These are phyloP conservation scores for Sequoia sempervirens DNA, from an alignment of 75 land plant genomes.

Conservation along the genomic window DNA sequence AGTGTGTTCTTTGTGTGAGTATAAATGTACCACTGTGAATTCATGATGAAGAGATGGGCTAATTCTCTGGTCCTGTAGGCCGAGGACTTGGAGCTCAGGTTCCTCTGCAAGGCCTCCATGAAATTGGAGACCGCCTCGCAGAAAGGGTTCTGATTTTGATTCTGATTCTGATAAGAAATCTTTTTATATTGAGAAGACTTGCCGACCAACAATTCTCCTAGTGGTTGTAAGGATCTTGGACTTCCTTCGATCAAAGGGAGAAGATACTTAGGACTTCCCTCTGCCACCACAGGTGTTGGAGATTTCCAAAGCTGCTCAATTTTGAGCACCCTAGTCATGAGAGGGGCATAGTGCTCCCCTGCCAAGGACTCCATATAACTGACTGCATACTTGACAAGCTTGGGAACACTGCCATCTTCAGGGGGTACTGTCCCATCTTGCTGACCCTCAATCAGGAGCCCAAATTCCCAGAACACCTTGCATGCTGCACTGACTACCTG, in stretches of 20 bases:
- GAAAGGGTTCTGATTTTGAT: constrained; percentile 23
- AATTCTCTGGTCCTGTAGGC: constrained; percentile 27
- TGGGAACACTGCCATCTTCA: constrained; percentile 53
- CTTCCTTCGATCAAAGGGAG: constrained; percentile 15
- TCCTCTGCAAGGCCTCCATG: constrained; percentile 48
- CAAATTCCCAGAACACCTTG: constrained; percentile 62
- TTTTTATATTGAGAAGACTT: not conserved
- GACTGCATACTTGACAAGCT: constrained; percentile 53
- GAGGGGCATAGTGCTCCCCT: constrained; percentile 22
- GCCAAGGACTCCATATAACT: constrained; percentile 58
- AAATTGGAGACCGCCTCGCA: constrained; percentile 32
- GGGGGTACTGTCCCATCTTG: constrained; percentile 33
- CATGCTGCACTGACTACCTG: constrained; percentile 50
- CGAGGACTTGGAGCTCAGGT: constrained; percentile 32
- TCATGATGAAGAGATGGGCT: constrained; percentile 56
- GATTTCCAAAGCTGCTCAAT: constrained; percentile 51
- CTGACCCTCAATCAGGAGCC: constrained; percentile 50
- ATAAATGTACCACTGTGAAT: constrained; percentile 60
- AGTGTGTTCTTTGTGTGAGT: constrained; percentile 42
- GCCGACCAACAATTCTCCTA: not conserved
- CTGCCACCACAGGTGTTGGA: not conserved
- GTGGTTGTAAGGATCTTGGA: not conserved
- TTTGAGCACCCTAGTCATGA: constrained; percentile 49
- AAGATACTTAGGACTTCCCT: constrained; percentile 13
- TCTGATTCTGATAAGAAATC: not conserved